Base-by-base conservation (phyloP, 129 eudicot genomes). In the Flaveria ramosissima region DNA sequence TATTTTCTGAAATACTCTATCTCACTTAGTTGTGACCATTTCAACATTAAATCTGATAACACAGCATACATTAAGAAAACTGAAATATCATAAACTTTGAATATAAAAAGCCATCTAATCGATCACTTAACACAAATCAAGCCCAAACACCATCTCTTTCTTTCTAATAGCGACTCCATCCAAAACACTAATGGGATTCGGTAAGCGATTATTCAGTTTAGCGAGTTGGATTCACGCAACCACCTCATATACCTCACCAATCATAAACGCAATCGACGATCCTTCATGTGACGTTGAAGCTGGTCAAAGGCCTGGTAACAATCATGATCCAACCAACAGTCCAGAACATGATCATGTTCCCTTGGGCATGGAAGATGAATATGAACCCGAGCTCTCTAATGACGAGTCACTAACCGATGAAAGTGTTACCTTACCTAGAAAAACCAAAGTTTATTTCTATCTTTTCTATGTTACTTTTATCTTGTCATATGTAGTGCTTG, bases 361-460 rank as follows among this genome's bases (percentile, higher is more conserved):
- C 51, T 1, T 46, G 46, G 46, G 46, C 11, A 42, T 42, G 46
- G 46, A 42, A 42, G n/a, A 48, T 1, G 36, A 46, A 43, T 11
- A 16, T 19, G 55, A 68, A 0, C 19, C 20, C 43, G 3, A 9
- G 8, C 43, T 12, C 64, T 8, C 63, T 21, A 36, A 32, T n/a
- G 45, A 26, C 16, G 50, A 36, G 32, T 72, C 30, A 1, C 2
- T 32, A 52, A 19, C n/a, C 6, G 41, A 68, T 4, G 39, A 68
- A 46, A 71, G 13, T 23, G 24, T 16, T 48, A n/a, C 23, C 27
- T 50, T 71, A 21, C 61, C 67, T 55, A 36, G 19, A 59, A 73
- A 57, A 2, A 23, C 17, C n/a, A 74, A 60, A 43, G n/a, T 59
- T 15, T 74, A 27, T 56, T 72, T 72, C 77, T 72, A 72, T 39